These are phyloP conservation scores for Phytophthora meadii DNA, from an alignment of 352 stramenopile species.

Conservation along the genomic window DNA sequence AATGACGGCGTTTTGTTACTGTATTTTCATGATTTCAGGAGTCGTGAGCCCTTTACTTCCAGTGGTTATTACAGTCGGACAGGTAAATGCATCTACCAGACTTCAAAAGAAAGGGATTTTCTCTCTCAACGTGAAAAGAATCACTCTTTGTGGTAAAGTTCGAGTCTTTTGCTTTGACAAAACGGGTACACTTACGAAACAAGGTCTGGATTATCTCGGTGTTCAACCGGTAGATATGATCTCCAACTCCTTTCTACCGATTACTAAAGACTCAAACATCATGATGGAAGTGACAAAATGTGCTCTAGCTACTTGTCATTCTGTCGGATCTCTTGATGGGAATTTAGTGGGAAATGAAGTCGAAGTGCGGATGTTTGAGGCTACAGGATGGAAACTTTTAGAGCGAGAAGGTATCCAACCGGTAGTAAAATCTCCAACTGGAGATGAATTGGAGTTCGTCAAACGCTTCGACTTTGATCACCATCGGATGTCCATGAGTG, in stretches of 20 bases:
- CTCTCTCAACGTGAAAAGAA: constrained; percentile 71
- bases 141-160: constrained; percentile 86
- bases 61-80: constrained; percentile 78
- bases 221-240: constrained; percentile 29
- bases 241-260: constrained; percentile 14
- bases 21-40: constrained; percentile 63
- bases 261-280: constrained; percentile 23
- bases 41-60: constrained; percentile 79
- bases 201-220: constrained; percentile 77
- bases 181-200: constrained; percentile 86
- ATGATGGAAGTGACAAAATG: constrained; percentile 27
- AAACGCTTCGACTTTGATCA: constrained; percentile 91
- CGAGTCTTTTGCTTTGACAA: constrained; percentile 89
- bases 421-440: constrained; percentile 22
- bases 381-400: constrained; percentile 48
- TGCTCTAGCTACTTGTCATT: constrained; percentile 74
- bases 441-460: constrained; percentile 58
- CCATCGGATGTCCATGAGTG: constrained; percentile 83
- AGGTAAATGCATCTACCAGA: constrained; percentile 74
- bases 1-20: constrained; percentile 58
- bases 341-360: constrained; percentile 81
- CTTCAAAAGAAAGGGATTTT: constrained; percentile 64
- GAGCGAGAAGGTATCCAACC: constrained; percentile 30
- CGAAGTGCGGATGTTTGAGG: constrained; percentile 75
- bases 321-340: constrained; percentile 51